Base-by-base conservation (phyloP, 2,329 filamentous ascomycete species). In the Fusarium incarnatum region DNA sequence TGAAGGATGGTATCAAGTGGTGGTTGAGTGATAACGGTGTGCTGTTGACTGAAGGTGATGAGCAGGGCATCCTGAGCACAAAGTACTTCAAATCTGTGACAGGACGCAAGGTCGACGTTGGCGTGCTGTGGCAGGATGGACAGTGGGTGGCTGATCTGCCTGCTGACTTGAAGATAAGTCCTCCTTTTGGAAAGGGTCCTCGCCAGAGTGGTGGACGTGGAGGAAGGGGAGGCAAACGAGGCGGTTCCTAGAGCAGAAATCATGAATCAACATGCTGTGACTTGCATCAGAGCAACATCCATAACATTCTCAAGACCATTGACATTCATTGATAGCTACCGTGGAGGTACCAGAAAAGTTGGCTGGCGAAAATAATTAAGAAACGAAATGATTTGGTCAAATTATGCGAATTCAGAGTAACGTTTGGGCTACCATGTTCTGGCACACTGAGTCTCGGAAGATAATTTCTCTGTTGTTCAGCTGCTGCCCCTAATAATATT, bases 1-100 rank as follows among this genome's bases (percentile, higher is more conserved):
- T 97, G 73, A 81, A 81, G 44, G 89, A 88, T 56, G 85, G 82
- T 8, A 84, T 94, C 68, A 84, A 85, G 75, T 97, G 94, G 87
- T 97, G 92, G 89, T 78, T 88, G 66, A 94, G 92, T 77, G 91
- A 92, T 72, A 95, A 95, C 76, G 91, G 88, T 3, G 92, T 95
- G 11, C 85, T 94, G 67, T 80, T 95, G 69, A 90, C 87, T 5
- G 88, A 88, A 73, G 88, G 82, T 55, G 82, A 81, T 63, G 87
- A 81, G 48, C 81, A 88, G 7, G 92, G 90, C 2, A 55, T 92
- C 9, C 82, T 97, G 70, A 86, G 88, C 30, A 79, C 87, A 22
- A 84, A 86, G 73, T 93, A 91, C 76, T 95, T 97, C 75, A 87
- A 87, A 80, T 86, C 88, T 75, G 94, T 95, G 3, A 87, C 88